phyloP scores from a whole-genome alignment of 1,284 basidiomycete species.

The Cerioporus squamosus region DNA sequence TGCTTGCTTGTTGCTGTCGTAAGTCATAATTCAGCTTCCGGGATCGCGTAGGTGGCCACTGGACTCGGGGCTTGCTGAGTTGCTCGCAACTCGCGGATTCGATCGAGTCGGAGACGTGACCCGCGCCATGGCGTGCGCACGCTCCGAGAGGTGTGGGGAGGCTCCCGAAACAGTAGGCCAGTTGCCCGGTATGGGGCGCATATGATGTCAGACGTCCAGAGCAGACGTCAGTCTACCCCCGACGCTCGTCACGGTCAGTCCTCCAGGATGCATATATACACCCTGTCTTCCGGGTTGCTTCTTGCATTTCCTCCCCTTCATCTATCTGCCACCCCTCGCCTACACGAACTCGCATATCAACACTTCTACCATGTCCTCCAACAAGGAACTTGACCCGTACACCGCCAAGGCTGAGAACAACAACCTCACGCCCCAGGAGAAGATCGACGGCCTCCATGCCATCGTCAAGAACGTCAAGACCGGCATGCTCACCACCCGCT shows the following conservation, averaged over 20 bases:
- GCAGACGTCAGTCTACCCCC: conserved; percentile 12
- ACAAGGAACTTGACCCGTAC: conserved; percentile 66
- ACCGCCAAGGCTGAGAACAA: conserved; percentile 61
- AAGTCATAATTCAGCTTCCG: too few relatives aligned
- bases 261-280: neutral
- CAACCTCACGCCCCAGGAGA: conserved; percentile 60
- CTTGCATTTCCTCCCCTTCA: neutral
- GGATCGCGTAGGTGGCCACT: too few relatives aligned
- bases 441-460: conserved; percentile 67
- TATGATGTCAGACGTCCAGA: conserved; percentile 23
- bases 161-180: neutral
- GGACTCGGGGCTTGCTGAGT: too few relatives aligned
- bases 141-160: neutral
- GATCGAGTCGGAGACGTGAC: too few relatives aligned
- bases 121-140: too few relatives aligned
- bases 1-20: too few relatives aligned
- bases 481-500: conserved; percentile 83
- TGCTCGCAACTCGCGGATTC: too few relatives aligned
- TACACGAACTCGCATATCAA: neutral
- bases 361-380: conserved; percentile 26
- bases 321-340: neutral
- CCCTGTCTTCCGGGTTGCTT: neutral
- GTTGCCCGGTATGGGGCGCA: conserved; percentile 2
- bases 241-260: neutral
- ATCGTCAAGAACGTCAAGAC: conserved; percentile 66